phyloP scores from a whole-genome alignment of 352 stramenopile genomes.

The Pythium pectinolyticum region DNA sequence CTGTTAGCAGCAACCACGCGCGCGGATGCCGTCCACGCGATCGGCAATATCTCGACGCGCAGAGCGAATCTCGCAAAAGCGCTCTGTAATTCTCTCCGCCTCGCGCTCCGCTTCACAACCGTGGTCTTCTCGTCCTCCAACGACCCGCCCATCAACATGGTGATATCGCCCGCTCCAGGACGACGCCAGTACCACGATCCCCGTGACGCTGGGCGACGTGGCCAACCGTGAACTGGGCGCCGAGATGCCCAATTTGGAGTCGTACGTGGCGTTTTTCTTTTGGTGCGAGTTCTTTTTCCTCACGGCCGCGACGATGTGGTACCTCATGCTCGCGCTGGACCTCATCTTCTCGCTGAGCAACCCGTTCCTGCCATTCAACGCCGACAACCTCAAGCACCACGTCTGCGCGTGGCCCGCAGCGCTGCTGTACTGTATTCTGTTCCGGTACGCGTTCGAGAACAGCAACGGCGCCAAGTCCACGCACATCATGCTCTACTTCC shows the following conservation, averaged over 20 bases:
- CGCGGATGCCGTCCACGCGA: no score
- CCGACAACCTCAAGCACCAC: constrained; percentile 84
- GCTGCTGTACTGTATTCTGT: constrained; percentile 67
- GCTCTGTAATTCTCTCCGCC: no score
- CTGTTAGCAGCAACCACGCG: no score
- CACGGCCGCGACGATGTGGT: constrained; percentile 78
- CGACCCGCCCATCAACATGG: no score
- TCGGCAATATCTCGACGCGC: no score
- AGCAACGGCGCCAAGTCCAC: constrained; percentile 24
- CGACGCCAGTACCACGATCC: constrained; percentile 4
- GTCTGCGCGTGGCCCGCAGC: constrained; percentile 74
- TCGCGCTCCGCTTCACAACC: no score
- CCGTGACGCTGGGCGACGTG: constrained; percentile 60
- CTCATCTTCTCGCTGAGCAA: constrained; percentile 88
- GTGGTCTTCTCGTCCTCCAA: no score
- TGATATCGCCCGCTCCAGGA: no score
- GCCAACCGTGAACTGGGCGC: constrained; percentile 56
- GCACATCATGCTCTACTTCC: constrained; percentile 67
- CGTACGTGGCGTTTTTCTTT: constrained; percentile 77
- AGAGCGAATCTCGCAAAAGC: no score
- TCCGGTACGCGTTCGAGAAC: constrained; percentile 59
- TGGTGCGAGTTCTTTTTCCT: constrained; percentile 85
- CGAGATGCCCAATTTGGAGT: constrained; percentile 30
- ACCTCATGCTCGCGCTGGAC: constrained; percentile 83
- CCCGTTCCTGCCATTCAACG: constrained; percentile 85